phyloP scores from a whole-genome alignment of 139 green algal species.

The Chlorella sp. region DNA sequence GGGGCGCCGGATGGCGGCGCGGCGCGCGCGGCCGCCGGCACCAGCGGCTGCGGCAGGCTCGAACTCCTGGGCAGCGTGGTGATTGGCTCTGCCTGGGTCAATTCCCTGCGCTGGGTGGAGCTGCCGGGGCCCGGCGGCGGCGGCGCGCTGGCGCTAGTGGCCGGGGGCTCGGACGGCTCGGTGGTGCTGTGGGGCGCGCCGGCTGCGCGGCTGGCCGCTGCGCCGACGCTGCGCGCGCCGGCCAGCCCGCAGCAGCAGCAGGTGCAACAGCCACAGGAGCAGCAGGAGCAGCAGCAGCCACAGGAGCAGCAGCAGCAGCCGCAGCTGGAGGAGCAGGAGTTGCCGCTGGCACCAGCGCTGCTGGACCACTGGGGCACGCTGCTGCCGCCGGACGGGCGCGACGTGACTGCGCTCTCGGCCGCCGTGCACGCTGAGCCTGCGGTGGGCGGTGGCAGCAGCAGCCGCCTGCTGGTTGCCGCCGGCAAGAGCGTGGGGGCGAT shows the following conservation, averaged over 20 bases:
- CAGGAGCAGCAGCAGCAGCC: neutral
- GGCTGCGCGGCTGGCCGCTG: constrained; percentile 7
- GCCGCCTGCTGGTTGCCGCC: constrained; percentile 16
- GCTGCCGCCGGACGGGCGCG: constrained; percentile 1
- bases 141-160: constrained; percentile 27
- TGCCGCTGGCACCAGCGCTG: neutral
- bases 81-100: constrained; percentile 9
- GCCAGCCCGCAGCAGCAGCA: neutral
- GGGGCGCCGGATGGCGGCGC: too few relatives aligned
- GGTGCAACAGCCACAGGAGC: neutral
- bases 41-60: neutral
- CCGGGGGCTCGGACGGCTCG: constrained; percentile 33
- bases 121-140: neutral
- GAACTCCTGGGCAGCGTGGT: constrained; percentile 28
- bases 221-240: neutral
- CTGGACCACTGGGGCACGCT: constrained; percentile 12
- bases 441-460: neutral
- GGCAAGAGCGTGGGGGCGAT: constrained; percentile 22
- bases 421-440: neutral
- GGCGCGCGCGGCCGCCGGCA: neutral
- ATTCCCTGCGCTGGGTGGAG: constrained; percentile 24
- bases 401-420: too few relatives aligned
- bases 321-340: neutral
- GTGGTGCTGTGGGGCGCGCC: constrained; percentile 30
- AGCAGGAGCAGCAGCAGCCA: neutral